Evolutionary conservation across 768 basidiomycete species (phyloP), one percentile per base, ranked within the genome.

Genomic region (Botryobasidium botryosum): DNA sequence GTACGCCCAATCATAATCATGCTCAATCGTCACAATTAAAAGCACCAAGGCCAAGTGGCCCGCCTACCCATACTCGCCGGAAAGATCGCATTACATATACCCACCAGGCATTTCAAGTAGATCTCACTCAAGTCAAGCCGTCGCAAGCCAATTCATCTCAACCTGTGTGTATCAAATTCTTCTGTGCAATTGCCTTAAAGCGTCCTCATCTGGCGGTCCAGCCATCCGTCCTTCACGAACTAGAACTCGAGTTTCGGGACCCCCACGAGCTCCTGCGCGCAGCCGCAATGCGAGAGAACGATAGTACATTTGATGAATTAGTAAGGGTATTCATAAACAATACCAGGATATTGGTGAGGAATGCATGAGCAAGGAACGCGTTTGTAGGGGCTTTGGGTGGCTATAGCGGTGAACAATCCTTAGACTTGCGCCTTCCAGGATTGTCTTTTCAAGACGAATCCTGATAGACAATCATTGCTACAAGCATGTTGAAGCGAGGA

Each of bases 321-420:
- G 76, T 99, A 35, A 76, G 84, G 38, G 85, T 83, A 12, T 84
- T 94, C 51, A 77, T 99, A 40, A 94, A 96, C 56, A 91, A 94
- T 51, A 76, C 85, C 3, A 70, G 94, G 50, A 88, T 94, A 62
- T 61, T 96, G 38, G 77, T 79, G 43, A 73, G 84, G 53, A 94
- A 92, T 61, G 71, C 44, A 13, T 31, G n/a, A n/a, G n/a, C n/a
- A n/a, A n/a, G n/a, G n/a, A n/a, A n/a, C n/a, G n/a, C n/a, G n/a
- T n/a, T n/a, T n/a, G n/a, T n/a, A n/a, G n/a, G n/a, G n/a, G n/a
- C n/a, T n/a, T n/a, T n/a, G n/a, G n/a, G n/a, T n/a, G n/a, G n/a
- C n/a, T n/a, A n/a, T n/a, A n/a, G n/a, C n/a, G n/a, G n/a, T n/a
- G n/a, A n/a, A n/a, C n/a, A n/a, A n/a, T n/a, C n/a, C n/a, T n/a